These are phyloP conservation scores for Babesia caballi DNA, from an alignment of 169 alveolate genomes.

Conservation along the genomic window DNA sequence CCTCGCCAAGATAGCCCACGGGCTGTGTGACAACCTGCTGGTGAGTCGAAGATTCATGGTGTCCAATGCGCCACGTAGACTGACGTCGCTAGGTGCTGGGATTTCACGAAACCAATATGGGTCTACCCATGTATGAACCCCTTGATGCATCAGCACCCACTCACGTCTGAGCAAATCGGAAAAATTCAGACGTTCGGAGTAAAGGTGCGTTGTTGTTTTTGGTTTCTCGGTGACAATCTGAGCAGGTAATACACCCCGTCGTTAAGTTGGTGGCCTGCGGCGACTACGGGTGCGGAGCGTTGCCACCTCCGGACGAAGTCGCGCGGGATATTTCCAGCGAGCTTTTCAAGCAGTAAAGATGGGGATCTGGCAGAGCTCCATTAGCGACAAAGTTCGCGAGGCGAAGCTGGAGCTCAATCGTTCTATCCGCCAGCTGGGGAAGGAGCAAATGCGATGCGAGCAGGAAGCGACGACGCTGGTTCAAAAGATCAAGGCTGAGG, in stretches of 20 bases:
- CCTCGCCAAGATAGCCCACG: conserved; percentile 86
- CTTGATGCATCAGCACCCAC: conserved; percentile 87
- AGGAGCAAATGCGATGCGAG: conserved; percentile 38
- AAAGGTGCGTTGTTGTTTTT: conserved; percentile 2
- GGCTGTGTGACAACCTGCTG: conserved; percentile 89
- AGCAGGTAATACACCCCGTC: conserved; percentile 18
- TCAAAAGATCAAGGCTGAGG: conserved; percentile 30
- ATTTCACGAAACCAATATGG: conserved; percentile 79
- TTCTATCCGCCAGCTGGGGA: conserved; percentile 45
- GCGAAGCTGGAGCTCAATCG: conserved; percentile 44
- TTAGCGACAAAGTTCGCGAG: conserved; percentile 48
- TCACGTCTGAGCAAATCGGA: conserved; percentile 79
- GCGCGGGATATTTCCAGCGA: background rate
- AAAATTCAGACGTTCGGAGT: conserved; percentile 70
- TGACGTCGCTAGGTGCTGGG: conserved; percentile 90
- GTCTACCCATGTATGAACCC: conserved; percentile 96
- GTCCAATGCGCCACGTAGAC: conserved; percentile 66
- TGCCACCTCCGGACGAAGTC: conserved; percentile 26
- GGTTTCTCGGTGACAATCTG: background rate
- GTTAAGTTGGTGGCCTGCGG: conserved; percentile 23
- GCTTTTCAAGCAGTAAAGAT: conserved; percentile 7
- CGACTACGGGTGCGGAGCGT: conserved; percentile 37
- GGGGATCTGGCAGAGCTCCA: conserved; percentile 30
- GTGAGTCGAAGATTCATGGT: conserved; percentile 36
- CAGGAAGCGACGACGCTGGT: conserved; percentile 32